Evolutionary conservation across 345 rosid genomes (phyloP), one percentile per base, ranked within the genome.

Genomic region (Theobroma cacao): DNA sequence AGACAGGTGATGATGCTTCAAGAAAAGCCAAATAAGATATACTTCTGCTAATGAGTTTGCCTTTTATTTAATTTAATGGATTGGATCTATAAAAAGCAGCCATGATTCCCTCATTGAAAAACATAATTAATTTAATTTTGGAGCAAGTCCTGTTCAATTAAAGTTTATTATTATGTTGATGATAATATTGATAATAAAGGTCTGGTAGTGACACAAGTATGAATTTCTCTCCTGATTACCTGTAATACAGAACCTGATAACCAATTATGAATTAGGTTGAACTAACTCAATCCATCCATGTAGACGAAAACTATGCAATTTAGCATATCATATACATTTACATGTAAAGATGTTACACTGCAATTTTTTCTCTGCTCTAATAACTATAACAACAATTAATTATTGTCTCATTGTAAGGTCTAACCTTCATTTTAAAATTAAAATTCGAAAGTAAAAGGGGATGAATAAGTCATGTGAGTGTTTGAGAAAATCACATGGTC

Each of bases 401-500:
- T 63, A 64, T 64, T 64, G 24, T 34, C 69, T 33, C 14, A 18
- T 8, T 34, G 14, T 7, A 43, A 71, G 38, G 60, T 50, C 60
- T 50, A 71, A 18, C 40, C 34, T 31, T 18, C 17, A 17, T 31
- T 50, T 20, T 31, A 30, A 5, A 11, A 50, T 50, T 18, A 50
- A 1, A 22, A 13, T 31, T 33, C 33, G 47, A 78, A 24, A 34
- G 34, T 56, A 53, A 73, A 56, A 73, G 63, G 50, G 50, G 24
- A 31, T 20, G 66, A 77, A 41, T 43, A 34, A 12, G 55, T 20
- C 85, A 82, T 78, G 88, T 78, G 87, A 60, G 62, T 77, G 74
- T 30, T 78, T 33, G 72, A 76, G 84, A 84, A 81, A 84, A 63
- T 52, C 87, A 84, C 86, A 84, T 86, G 87, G 72, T 50, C 64